phyloP scores from a whole-genome alignment of 208 protist genomes.

The Wallacemonas sp. region DNA sequence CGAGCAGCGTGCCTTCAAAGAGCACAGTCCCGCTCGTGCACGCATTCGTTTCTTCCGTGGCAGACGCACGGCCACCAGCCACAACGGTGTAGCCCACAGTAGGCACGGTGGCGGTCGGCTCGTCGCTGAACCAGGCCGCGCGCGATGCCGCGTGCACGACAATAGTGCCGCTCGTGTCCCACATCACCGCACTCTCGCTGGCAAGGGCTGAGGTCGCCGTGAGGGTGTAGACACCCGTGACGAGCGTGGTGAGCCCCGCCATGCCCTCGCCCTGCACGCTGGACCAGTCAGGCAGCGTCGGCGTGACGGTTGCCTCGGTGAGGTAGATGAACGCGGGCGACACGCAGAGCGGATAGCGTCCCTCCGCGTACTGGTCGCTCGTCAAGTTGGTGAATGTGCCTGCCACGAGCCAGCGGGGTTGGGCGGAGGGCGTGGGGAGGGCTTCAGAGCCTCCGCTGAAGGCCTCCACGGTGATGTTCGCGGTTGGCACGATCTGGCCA shows the following conservation, averaged over 20 bases:
- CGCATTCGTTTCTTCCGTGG: too few relatives aligned
- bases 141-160: neutral
- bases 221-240: neutral
- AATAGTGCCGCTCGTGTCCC: neutral
- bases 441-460: too few relatives aligned
- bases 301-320: neutral
- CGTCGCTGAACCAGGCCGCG: neutral
- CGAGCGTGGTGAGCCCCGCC: constrained; percentile 6
- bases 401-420: neutral
- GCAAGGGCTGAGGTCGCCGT: neutral
- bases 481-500: neutral
- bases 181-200: neutral
- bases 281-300: neutral
- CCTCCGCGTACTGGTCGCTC: constrained; percentile 8
- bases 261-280: constrained; percentile 6
- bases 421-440: neutral
- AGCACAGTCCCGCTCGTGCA: neutral
- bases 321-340: constrained; percentile 11
- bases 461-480: neutral
- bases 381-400: constrained; percentile 9
- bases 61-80: neutral
- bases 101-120: neutral
- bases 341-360: constrained; percentile 1
- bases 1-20: constrained; percentile 2
- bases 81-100: neutral